Conservation (phyloP, 2,329 filamentous ascomycete genomes). For the Chaetomiaceae sp. region DNA sequence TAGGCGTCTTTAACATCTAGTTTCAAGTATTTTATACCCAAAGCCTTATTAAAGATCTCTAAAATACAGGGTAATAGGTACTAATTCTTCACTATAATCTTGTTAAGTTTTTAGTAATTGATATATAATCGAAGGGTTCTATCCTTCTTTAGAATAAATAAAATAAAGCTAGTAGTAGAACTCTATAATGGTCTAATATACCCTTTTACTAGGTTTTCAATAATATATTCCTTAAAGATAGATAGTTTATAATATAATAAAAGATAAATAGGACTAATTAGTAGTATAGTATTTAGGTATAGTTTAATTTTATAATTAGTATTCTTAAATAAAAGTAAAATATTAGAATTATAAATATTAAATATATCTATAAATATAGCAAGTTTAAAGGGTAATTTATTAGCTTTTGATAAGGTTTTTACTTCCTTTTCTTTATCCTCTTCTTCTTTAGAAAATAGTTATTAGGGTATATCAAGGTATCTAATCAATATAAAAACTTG, state of each 20-base stretch:
- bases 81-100: background rate
- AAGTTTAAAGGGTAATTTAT: background rate
- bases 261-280: background rate
- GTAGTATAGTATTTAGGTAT: background rate
- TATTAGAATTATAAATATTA: background rate
- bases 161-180: background rate
- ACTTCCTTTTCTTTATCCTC: background rate
- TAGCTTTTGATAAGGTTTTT: background rate
- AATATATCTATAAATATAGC: background rate
- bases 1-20: background rate
- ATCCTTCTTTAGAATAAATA: background rate
- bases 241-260: background rate
- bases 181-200: background rate
- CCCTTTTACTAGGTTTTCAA: background rate
- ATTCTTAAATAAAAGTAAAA: background rate
- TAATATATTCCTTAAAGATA: background rate
- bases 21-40: background rate
- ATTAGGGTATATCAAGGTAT: too few relatives aligned
- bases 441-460: background rate
- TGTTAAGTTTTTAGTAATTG: background rate
- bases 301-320: background rate
- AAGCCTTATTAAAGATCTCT: background rate
- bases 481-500: too few relatives aligned
- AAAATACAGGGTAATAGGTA: background rate
- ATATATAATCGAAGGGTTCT: background rate